phyloP scores from a whole-genome alignment of 1,139 yeast genomes.

The Taphrina flavorubra region DNA sequence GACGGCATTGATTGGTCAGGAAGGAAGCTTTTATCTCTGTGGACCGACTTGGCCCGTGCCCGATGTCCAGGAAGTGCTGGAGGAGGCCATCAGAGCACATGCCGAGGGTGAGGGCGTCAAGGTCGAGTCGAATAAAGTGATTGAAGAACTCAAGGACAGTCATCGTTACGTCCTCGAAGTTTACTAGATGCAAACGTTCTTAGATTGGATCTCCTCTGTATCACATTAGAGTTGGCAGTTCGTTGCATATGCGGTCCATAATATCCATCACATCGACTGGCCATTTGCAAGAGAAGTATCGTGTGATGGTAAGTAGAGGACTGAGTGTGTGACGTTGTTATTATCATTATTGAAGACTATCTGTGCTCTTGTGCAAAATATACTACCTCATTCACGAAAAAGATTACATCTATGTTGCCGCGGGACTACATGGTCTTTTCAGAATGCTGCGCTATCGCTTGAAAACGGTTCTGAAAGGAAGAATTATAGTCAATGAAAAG shows the following conservation, averaged over 20 bases:
- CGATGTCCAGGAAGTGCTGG: conserved; percentile 87
- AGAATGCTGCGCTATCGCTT: conserved; percentile 11
- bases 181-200: conserved; percentile 57
- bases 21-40: conserved; percentile 93
- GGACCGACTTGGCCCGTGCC: conserved; percentile 99
- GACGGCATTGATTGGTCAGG: conserved; percentile 74
- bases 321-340: background rate
- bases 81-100: conserved; percentile 75
- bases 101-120: conserved; percentile 70
- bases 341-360: conserved; percentile 2
- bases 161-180: conserved; percentile 95
- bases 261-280: background rate
- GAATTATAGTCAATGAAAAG: background rate
- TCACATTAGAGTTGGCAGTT: too few species aligned
- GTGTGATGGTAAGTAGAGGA: too few species aligned
- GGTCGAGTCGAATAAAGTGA: conserved; percentile 75
- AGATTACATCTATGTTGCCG: background rate
- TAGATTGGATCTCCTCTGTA: too few species aligned
- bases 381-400: conserved; percentile 4
- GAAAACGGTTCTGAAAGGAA: background rate
- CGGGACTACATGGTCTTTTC: background rate
- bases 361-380: background rate
- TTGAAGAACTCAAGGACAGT: conserved; percentile 90
- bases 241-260: background rate
- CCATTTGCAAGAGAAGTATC: background rate